Evolutionary conservation across 1,284 basidiomycete species (phyloP).

Genomic region (Apiotrichum montevideense): DNA sequence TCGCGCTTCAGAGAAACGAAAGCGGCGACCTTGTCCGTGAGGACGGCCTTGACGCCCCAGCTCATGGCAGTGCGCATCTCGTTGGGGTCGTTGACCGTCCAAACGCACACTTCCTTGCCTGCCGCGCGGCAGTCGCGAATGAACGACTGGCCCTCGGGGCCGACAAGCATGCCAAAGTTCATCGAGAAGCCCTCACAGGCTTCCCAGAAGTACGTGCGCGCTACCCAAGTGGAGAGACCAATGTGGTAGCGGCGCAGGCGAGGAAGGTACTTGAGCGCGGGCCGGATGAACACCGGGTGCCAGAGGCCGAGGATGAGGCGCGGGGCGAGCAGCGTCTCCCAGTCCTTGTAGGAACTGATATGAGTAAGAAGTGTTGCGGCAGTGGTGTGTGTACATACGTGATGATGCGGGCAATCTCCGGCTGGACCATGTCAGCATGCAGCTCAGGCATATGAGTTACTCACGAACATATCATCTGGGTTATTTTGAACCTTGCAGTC

Average conservation of each 20-base stretch:
- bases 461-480: slow-evolving; percentile 72
- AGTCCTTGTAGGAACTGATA: slow-evolving; percentile 56
- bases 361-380: not conserved
- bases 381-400: slow-evolving; percentile 37
- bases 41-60: slow-evolving; percentile 85
- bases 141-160: slow-evolving; percentile 62
- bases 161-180: slow-evolving; percentile 66
- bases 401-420: slow-evolving; percentile 75
- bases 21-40: slow-evolving; percentile 63
- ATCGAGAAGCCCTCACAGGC: slow-evolving; percentile 86
- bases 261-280: slow-evolving; percentile 70
- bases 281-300: slow-evolving; percentile 84
- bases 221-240: slow-evolving; percentile 62
- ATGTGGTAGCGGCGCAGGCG: slow-evolving; percentile 77
- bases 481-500: slow-evolving; percentile 94
- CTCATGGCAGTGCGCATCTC: slow-evolving; percentile 90
- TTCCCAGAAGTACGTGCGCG: slow-evolving; percentile 86
- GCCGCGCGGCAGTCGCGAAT: slow-evolving; percentile 67
- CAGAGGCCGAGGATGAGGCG: slow-evolving; percentile 79
- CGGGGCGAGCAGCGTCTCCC: slow-evolving; percentile 75
- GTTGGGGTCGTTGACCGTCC: slow-evolving; percentile 89
- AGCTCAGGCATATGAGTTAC: slow-evolving; percentile 4
- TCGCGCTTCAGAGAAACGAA: slow-evolving; percentile 36
- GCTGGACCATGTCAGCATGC: slow-evolving; percentile 35
- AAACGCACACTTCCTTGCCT: slow-evolving; percentile 86